Percentiles rank a stretch among this genome's conserved stretches.
These are phyloP conservation scores for Alternaria sp. DNA, from an alignment of 2,329 filamentous ascomycete genomes.

Conservation along the genomic window DNA sequence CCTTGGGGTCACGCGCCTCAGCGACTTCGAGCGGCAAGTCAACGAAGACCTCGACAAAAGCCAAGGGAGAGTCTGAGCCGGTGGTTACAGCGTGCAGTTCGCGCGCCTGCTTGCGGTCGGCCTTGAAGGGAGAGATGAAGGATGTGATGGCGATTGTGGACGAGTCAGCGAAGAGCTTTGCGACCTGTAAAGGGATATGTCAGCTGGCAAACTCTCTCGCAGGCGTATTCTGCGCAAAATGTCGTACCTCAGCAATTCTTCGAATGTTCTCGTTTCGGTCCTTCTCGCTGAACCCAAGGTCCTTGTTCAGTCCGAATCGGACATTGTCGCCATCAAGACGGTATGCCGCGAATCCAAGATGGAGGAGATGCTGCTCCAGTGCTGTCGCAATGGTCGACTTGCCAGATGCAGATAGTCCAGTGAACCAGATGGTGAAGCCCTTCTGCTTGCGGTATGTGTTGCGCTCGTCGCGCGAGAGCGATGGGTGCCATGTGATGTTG, in stretches of 20 bases:
- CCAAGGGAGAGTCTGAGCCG: conserved; percentile 69
- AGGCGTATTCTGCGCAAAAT: neutral
- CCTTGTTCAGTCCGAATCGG: conserved; percentile 97
- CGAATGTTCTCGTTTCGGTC: conserved; percentile 98
- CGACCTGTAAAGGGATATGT: conserved; percentile 65
- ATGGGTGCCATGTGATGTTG: conserved; percentile 91
- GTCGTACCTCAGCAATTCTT: conserved; percentile 79
- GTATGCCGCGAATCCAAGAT: conserved; percentile 84
- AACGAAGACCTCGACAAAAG: conserved; percentile 93
- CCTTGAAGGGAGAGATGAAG: conserved; percentile 95
- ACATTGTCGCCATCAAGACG: conserved; percentile 98
- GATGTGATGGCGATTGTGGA: conserved; percentile 89
- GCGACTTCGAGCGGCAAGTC: conserved; percentile 92
- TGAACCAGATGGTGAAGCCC: conserved; percentile 97
- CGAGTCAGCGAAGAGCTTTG: conserved; percentile 94
- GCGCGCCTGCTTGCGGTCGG: conserved; percentile 84
- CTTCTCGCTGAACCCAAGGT: conserved; percentile 91
- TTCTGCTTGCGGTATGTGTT: conserved; percentile 79
- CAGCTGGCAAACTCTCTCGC: neutral
- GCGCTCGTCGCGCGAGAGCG: conserved; percentile 81
- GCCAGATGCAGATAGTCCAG: conserved; percentile 92
- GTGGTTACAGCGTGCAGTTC: conserved; percentile 74
- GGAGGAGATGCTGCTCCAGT: conserved; percentile 94
- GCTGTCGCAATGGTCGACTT: conserved; percentile 98
- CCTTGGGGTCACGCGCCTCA: conserved; percentile 96